Percentiles rank a stretch among this genome's conserved stretches.
Conservation (phyloP, 192 early-diverging fungal species). For the Umbelopsis isabellina region DNA sequence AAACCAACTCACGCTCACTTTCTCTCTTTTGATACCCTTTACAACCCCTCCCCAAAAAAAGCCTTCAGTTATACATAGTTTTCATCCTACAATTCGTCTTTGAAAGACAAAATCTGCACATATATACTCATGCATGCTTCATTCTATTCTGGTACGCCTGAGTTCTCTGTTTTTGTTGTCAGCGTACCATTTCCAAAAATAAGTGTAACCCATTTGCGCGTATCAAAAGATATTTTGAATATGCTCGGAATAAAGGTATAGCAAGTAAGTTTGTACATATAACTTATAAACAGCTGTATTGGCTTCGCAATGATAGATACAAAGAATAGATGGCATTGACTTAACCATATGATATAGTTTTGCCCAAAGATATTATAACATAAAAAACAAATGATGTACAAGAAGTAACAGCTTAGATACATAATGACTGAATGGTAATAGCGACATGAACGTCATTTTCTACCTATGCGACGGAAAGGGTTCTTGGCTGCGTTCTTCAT, state of each 20-base stretch:
- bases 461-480: neutral
- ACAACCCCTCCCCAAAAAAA: neutral
- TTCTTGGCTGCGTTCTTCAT: slow-evolving; percentile 14
- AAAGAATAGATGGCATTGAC: slow-evolving; percentile 12
- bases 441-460: neutral
- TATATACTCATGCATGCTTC: neutral
- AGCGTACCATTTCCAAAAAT: too few species aligned
- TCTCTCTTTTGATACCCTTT: neutral
- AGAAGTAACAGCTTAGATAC: neutral
- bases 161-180: too few species aligned
- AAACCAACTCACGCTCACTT: neutral
- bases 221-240: too few species aligned
- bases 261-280: neutral
- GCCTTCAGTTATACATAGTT: slow-evolving; percentile 7
- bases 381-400: neutral
- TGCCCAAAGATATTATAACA: neutral
- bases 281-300: neutral
- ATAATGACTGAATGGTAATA: neutral
- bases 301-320: neutral
- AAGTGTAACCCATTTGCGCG: too few species aligned
- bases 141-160: too few species aligned
- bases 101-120: slow-evolving; percentile 13
- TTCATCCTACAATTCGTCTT: neutral
- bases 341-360: neutral
- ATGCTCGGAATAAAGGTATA: too few species aligned